Conservation (phyloP, 2,329 filamentous ascomycete genomes). For the Botryotinia convoluta region DNA sequence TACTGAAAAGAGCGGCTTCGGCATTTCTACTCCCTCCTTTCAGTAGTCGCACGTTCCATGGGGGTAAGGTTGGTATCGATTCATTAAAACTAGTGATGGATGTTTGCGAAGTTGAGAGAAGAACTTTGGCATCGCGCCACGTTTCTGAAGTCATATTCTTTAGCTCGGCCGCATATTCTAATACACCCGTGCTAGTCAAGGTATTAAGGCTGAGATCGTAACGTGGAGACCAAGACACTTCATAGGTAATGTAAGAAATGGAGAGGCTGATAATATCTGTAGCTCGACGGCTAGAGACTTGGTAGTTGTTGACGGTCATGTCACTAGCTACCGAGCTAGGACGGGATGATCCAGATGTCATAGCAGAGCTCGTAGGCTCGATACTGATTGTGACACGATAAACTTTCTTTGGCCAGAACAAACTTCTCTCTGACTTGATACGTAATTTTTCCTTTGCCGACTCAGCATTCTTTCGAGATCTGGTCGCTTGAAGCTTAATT, state of each 20-base stretch:
- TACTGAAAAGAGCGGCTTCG: conserved; percentile 30
- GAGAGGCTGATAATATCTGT: conserved; percentile 33
- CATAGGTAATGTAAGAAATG: conserved; percentile 37
- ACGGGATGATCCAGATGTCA: conserved; percentile 45
- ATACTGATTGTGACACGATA: conserved; percentile 52
- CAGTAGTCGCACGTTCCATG: conserved; percentile 47
- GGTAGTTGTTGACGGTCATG: conserved; percentile 28
- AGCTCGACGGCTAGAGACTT: conserved; percentile 28
- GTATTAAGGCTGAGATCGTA: conserved; percentile 49
- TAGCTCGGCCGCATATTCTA: conserved; percentile 54
- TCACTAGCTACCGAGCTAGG: conserved; percentile 44
- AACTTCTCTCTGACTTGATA: conserved; percentile 44
- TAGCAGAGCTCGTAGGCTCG: conserved; percentile 45
- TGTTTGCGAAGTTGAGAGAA: conserved; percentile 50
- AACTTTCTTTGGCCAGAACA: conserved; percentile 51
- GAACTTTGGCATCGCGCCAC: conserved; percentile 45
- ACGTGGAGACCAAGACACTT: conserved; percentile 47
- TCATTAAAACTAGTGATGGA: conserved; percentile 49
- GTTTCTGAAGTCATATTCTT: conserved; percentile 50
- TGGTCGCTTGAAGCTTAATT: conserved; percentile 40
- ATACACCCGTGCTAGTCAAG: conserved; percentile 34
- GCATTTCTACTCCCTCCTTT: conserved; percentile 30
- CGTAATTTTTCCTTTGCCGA: conserved; percentile 45
- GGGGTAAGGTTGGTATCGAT: conserved; percentile 44
- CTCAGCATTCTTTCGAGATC: conserved; percentile 41